Base-by-base conservation (phyloP, 2,329 filamentous ascomycete species). In the Septoria petroselini region DNA sequence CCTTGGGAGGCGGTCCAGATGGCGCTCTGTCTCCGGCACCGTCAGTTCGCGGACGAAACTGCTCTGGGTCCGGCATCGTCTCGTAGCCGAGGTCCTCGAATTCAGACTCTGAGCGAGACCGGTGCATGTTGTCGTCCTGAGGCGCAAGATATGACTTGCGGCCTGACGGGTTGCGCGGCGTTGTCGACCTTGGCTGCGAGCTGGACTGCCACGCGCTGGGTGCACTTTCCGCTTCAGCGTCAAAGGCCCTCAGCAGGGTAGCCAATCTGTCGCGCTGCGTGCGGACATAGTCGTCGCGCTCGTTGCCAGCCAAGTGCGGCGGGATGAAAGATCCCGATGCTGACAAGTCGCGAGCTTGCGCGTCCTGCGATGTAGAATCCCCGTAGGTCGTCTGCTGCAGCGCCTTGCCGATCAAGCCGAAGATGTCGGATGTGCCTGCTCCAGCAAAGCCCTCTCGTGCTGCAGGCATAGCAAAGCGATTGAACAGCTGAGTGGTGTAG, bases 51-150 rank as follows among this genome's bases (percentile, higher is more conserved):
- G 52, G 51, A 17, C 53, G 47, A 41, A 58, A 65, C 27, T 61
- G 58, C 42, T 64, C 62, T 17, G 62, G 65, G 46, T 68, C 65
- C n/a, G 66, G 65, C 60, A 69, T 66, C 11, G 64, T 51, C 53
- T 69, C 67, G 38, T 67, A 68, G 8, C 59, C 64, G 2, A 69
- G 58, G 46, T 69, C 66, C 51, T 95, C 90, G 64, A 96, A 96
- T 61, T 95, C 91, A 15, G 80, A 81, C 66, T 95, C 90, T 67
- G 88, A 94, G 57, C 83, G 83, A 64, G 87, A 91, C 72, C 91
- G 91, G 61, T 81, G 85, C 62, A 95, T 71, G 35, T 53, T 61
- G 70, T 47, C 41, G 7, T 60, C 55, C 14, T 50, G 44, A 9
- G 56, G 52, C 8, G 58, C 54, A 11, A 60, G 59, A 51, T 62